Evolutionary conservation across 2,329 filamentous ascomycete genomes (phyloP), one percentile per base, ranked within the genome.

Genomic region (Aspergillus phoenicis): DNA sequence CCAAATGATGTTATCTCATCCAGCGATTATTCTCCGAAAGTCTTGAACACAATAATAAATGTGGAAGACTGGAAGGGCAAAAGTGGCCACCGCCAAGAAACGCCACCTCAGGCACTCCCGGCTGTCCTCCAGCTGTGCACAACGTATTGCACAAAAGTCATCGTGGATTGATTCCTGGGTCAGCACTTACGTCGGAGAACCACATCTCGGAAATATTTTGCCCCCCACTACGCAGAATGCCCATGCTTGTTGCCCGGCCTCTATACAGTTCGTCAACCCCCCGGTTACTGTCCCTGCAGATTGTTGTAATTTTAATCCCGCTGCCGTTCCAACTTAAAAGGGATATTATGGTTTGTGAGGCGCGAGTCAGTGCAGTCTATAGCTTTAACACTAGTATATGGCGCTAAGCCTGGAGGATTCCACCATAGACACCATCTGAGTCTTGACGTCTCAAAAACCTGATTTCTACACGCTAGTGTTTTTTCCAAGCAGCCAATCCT

Each of bases 61-160:
- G 30, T 57, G 47, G 52, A 39, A 45, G 20, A 20, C 20, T 20
- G 20, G 20, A 20, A 45, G 33, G 33, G 33, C 33, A 36, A 36
- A 28, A 28, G 55, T 62, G 59, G 63, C 62, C 54, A 62, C 63
- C 45, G 63, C 63, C 64, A 66, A 66, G 64, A 45, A 63, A 59
- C 64, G 64, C 64, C 64, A 64, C 64, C 17, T 59, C 64, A 66
- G 64, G 64, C 55, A 59, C 61, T 59, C 56, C 51, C 52, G 52
- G 58, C 52, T 52, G 30, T 45, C 54, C 49, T 51, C 43, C 41
- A 6, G 10, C 41, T 11, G 20, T 22, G 17, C 20, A 45, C 41
- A 8, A 45, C 10, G 33, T 45, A 11, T 10, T 45, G 41, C 11
- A 45, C 10, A 22, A 20, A 20, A 20, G 17, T 10, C 17, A 43